Evolutionary conservation across 179 eudicot genomes (phyloP).

Genomic region (Nepenthes alata): DNA sequence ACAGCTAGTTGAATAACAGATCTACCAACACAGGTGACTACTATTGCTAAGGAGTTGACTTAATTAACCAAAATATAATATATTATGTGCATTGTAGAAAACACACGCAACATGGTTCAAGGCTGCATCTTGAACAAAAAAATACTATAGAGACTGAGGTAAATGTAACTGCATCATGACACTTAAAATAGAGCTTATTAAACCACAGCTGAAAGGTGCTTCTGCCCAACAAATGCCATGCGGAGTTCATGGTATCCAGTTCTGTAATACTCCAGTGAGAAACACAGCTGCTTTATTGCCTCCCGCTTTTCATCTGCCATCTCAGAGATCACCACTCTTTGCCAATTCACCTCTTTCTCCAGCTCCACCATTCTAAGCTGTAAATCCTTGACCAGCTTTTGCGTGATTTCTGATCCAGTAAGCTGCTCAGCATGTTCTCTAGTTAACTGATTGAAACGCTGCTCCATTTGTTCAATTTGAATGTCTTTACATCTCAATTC

Average conservation of each 20-base stretch:
- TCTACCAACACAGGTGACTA: no score
- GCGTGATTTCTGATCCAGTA: conserved; percentile 15
- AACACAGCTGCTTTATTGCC: conserved; percentile 38
- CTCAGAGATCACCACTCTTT: conserved; percentile 12
- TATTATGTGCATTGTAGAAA: no score
- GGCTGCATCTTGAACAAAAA: no score
- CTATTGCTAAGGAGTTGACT: no score
- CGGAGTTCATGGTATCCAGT: conserved; percentile 29
- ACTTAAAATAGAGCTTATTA: conserved; percentile 1
- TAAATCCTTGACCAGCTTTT: conserved; percentile 26
- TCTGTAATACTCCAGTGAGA: conserved; percentile 34
- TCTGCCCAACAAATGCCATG: conserved; percentile 16
- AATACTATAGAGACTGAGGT: no score
- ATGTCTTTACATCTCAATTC: conserved; percentile 11
- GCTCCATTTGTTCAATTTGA: conserved; percentile 15
- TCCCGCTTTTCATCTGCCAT: conserved; percentile 30
- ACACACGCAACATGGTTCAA: no score
- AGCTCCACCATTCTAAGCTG: conserved; percentile 28
- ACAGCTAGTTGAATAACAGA: no score
- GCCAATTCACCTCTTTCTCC: conserved; percentile 26
- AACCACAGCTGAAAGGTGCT: conserved; percentile 13
- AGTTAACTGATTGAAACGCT: conserved; percentile 6
- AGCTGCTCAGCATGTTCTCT: conserved; percentile 18
- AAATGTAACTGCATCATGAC: background rate
- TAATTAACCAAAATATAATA: no score